Base-by-base conservation (phyloP, 148 eudicot genomes). In the Vaccinium darrowii region DNA sequence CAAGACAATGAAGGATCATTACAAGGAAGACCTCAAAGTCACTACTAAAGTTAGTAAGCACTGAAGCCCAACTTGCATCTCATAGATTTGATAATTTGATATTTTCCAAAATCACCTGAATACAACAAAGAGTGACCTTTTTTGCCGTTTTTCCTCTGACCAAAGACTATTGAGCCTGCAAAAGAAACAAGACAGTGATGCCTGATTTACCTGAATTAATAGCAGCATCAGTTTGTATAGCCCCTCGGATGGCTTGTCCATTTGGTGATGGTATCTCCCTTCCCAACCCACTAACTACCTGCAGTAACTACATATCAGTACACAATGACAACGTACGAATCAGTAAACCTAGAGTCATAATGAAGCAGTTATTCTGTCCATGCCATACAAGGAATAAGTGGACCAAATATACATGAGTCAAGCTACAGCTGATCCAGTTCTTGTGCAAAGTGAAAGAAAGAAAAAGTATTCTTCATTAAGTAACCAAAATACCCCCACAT, bases 221-320 rank as follows among this genome's bases (percentile, higher is more conserved):
- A 82, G 98, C 95, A 88, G 99, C 95, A 92, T 96, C 99, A 27
- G 99, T 96, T 92, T 96, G 99, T 89, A 96, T 96, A 82, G 95
- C 99, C 86, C 98, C 98, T 78, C 94, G 91, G 82, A 96, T 96
- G 88, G 98, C 93, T 86, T 88, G 93, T 85, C 99, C 99, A 88
- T 96, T 96, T 84, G 97, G 99, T 63, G 99, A 92, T 3, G 99
- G 99, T 88, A 96, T 93, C 88, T 96, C 99, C 87, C 99, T 92
- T 73, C 98, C 97, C 87, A 96, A 84, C 87, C 99, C 99, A 90
- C 99, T 96, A 80, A 96, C 92, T 73, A 96, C 99, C 99, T 96
- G 90, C 80, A 82, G 47, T 78, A 87, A 84, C 47, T 73, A 25
- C 67, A 62, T 52, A 33, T 51, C 25, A 81, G 39, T 58, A 74